A percentile compares a stretch with the other conserved stretches of the same genome.
These are phyloP conservation scores for Vicia faba DNA, from an alignment of 306 rosid species.

Conservation along the genomic window DNA sequence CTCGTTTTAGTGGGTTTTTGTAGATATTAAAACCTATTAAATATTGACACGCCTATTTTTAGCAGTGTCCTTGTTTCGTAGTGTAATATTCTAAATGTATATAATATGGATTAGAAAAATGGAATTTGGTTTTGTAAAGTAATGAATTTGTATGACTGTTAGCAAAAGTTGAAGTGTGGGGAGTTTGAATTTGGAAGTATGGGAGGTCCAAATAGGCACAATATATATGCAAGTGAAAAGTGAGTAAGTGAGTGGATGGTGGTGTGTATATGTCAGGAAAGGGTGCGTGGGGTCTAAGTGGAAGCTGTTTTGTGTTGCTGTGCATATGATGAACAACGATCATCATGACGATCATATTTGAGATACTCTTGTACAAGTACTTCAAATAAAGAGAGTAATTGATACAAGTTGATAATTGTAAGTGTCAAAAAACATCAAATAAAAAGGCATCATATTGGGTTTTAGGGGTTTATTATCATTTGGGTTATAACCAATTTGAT, in stretches of 20 bases:
- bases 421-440: too few relatives aligned
- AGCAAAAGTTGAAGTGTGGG: constrained; percentile 28
- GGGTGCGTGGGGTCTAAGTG: constrained; percentile 37
- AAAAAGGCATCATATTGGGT: too few relatives aligned
- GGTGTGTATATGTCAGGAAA: neutral
- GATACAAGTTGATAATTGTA: neutral
- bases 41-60: too few relatives aligned
- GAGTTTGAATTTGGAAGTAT: constrained; percentile 20
- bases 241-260: constrained; percentile 9
- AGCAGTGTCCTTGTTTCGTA: too few relatives aligned
- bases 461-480: too few relatives aligned
- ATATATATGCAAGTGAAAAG: neutral
- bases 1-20: too few relatives aligned
- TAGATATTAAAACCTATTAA: too few relatives aligned
- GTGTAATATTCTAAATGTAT: too few relatives aligned
- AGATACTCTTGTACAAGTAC: neutral
- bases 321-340: neutral
- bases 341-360: neutral
- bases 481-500: too few relatives aligned
- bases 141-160: constrained; percentile 31
- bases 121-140: constrained; percentile 1
- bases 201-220: constrained; percentile 32
- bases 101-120: neutral
- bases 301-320: constrained; percentile 1
- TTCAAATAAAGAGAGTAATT: neutral